Evolutionary conservation across 192 early-diverging fungal species (phyloP).

Genomic region (Gigaspora rosea): DNA sequence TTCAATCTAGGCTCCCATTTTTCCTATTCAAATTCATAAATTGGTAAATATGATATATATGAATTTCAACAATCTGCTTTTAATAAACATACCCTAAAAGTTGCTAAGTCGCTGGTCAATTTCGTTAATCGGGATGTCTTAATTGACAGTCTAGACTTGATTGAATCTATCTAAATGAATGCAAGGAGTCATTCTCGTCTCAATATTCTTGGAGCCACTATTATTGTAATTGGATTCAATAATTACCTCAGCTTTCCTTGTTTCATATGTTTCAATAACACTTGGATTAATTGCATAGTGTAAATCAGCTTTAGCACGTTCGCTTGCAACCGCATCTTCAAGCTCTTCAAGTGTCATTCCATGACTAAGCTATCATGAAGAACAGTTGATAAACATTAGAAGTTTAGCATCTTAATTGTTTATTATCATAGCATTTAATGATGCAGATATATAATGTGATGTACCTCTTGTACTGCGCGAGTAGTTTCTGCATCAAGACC

Average conservation of each 20-base stretch:
- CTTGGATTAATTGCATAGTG: slow-evolving; percentile 54
- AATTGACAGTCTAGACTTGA: slow-evolving; percentile 43
- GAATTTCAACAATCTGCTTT: not conserved
- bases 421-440: not conserved
- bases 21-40: slow-evolving; percentile 36
- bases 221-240: not conserved
- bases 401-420: too few species aligned
- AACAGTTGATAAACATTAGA: slow-evolving; percentile 4
- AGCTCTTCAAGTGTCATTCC: slow-evolving; percentile 60
- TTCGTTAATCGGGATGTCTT: slow-evolving; percentile 43
- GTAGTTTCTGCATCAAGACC: slow-evolving; percentile 56
- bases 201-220: not conserved
- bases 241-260: slow-evolving; percentile 56
- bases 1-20: slow-evolving; percentile 72
- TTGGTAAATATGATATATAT: not conserved
- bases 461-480: slow-evolving; percentile 53
- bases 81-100: slow-evolving; percentile 33
- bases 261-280: slow-evolving; percentile 70
- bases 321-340: slow-evolving; percentile 59
- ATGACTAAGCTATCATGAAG: slow-evolving; percentile 34
- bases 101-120: slow-evolving; percentile 41
- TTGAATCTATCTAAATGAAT: slow-evolving; percentile 42
- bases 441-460: not conserved
- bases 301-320: slow-evolving; percentile 57
- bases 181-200: not conserved